Conservation (phyloP, 2,329 filamentous ascomycete species). For the Ascochyta viciae-villosae region DNA sequence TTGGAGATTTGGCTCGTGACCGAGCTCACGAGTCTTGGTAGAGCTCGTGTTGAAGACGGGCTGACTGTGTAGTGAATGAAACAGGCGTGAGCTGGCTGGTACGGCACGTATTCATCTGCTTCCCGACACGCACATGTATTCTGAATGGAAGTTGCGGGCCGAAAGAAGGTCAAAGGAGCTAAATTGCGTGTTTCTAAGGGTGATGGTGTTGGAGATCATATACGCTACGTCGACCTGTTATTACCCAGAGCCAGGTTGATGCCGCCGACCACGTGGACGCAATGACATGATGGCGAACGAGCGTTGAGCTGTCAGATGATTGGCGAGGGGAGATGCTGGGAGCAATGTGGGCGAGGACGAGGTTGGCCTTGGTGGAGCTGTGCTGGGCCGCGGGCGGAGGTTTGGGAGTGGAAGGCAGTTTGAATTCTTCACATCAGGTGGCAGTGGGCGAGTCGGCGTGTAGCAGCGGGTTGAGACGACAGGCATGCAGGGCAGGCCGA, state of each 20-base stretch:
- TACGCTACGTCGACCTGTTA: slow-evolving; percentile 10
- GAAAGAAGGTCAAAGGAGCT: slow-evolving; percentile 1
- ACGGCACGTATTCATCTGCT: slow-evolving; percentile 12
- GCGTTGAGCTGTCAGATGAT: slow-evolving; percentile 14
- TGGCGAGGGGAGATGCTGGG: slow-evolving; percentile 7
- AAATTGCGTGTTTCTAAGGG: slow-evolving; percentile 10
- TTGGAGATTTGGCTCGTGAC: not conserved
- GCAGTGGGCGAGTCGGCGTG: slow-evolving; percentile 3
- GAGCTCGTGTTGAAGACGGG: not conserved
- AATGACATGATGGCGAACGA: slow-evolving; percentile 11
- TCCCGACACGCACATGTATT: slow-evolving; percentile 6
- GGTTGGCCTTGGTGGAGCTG: not conserved
- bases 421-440: slow-evolving; percentile 11
- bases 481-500: slow-evolving; percentile 12
- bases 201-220: slow-evolving; percentile 20
- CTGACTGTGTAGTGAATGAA: slow-evolving; percentile 2
- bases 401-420: slow-evolving; percentile 8
- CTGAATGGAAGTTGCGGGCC: slow-evolving; percentile 3
- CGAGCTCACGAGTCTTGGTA: not conserved
- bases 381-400: slow-evolving; percentile 5
- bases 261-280: slow-evolving; percentile 17
- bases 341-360: not conserved
- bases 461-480: slow-evolving; percentile 13
- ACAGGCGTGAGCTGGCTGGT: slow-evolving; percentile 8
- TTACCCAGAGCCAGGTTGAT: slow-evolving; percentile 16